Evolutionary conservation across 176 grass and related monocot species (phyloP).

Genomic region (Aegilops longissima): DNA sequence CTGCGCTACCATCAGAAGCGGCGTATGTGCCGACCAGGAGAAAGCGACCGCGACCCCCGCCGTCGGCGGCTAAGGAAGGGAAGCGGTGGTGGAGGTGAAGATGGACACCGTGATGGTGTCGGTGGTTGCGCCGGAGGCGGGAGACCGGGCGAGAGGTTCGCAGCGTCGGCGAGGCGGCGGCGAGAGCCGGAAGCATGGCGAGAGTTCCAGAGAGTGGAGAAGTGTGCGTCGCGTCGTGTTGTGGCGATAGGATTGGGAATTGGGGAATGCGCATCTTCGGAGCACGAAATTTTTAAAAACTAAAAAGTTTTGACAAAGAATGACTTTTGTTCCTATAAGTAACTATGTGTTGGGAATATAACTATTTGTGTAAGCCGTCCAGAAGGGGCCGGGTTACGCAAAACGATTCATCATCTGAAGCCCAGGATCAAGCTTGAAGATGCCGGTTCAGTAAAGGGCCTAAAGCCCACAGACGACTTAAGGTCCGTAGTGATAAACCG

Average conservation of each 20-base stretch:
- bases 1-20: slow-evolving; percentile 7
- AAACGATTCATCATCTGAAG: too few relatives aligned
- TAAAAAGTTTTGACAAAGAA: too few relatives aligned
- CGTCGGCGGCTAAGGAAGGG: background rate
- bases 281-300: background rate
- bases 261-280: background rate
- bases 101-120: background rate
- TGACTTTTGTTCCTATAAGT: too few relatives aligned
- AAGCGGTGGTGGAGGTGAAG: background rate
- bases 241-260: background rate
- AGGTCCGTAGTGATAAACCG: too few relatives aligned
- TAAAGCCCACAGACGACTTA: too few relatives aligned
- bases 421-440: too few relatives aligned
- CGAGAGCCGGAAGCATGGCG: slow-evolving; percentile 31
- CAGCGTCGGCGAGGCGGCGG: slow-evolving; percentile 13
- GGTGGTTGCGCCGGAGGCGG: background rate
- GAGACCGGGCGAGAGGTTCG: background rate
- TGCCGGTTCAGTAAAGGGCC: too few relatives aligned
- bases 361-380: too few relatives aligned
- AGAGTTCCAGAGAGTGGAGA: background rate
- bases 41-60: background rate
- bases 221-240: background rate
- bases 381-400: too few relatives aligned
- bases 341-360: too few relatives aligned
- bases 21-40: slow-evolving; percentile 23